Percentiles rank a stretch among this genome's conserved stretches.
phyloP scores from a whole-genome alignment of 2,329 filamentous ascomycete genomes.

The Ophiostoma triangulosporum region DNA sequence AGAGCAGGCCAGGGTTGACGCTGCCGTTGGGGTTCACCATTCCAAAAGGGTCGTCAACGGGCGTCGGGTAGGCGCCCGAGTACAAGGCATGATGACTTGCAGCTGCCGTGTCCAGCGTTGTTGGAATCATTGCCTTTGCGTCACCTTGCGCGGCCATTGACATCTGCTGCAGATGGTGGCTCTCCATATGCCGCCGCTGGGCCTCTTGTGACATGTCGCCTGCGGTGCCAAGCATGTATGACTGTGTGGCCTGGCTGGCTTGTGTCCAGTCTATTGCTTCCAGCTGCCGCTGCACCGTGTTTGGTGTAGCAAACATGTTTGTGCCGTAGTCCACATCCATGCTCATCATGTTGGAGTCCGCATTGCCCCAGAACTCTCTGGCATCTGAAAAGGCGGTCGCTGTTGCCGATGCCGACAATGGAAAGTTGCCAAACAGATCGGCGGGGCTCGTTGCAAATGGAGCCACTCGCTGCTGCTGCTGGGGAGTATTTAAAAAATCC shows the following conservation, averaged over 20 bases:
- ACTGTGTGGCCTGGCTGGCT: slow-evolving; percentile 31
- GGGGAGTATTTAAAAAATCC: slow-evolving; percentile 32
- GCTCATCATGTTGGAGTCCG: slow-evolving; percentile 30
- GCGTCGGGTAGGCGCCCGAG: slow-evolving; percentile 27
- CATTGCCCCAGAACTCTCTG: slow-evolving; percentile 38
- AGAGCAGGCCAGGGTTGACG: slow-evolving; percentile 48
- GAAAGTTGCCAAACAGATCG: slow-evolving; percentile 43
- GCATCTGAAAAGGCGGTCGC: slow-evolving; percentile 30
- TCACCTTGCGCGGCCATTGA: slow-evolving; percentile 28
- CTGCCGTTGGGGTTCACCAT: slow-evolving; percentile 31
- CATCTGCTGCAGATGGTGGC: slow-evolving; percentile 4
- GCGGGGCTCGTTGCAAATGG: slow-evolving; percentile 32
- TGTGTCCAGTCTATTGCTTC: slow-evolving; percentile 45
- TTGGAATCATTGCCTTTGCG: slow-evolving; percentile 31
- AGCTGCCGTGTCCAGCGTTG: slow-evolving; percentile 26
- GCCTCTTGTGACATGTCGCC: slow-evolving; percentile 21
- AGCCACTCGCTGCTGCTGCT: slow-evolving; percentile 34
- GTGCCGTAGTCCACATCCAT: slow-evolving; percentile 47
- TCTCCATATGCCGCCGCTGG: slow-evolving; percentile 13
- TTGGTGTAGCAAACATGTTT: slow-evolving; percentile 30
- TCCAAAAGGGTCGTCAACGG: slow-evolving; percentile 38
- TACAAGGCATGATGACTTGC: slow-evolving; percentile 26
- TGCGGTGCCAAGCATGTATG: slow-evolving; percentile 30
- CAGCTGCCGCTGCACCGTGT: slow-evolving; percentile 32
- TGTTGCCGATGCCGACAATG: slow-evolving; percentile 43